Evolutionary conservation across 495 filamentous ascomycete species (phyloP).

Genomic region (Talaromyces liani): DNA sequence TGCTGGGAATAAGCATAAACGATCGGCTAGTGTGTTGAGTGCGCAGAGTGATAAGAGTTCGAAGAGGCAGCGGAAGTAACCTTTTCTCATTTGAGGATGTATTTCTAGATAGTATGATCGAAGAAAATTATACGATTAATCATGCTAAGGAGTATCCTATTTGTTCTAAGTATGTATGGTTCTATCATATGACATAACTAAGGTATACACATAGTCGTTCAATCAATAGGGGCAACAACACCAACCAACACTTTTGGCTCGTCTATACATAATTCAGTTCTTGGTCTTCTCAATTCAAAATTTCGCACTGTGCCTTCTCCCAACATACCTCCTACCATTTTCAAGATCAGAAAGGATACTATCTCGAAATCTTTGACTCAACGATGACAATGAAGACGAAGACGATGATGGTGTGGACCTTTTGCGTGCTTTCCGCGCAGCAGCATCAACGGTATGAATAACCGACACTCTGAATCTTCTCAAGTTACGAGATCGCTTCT

Average conservation of each 20-base stretch:
- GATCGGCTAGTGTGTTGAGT: conserved; percentile 71
- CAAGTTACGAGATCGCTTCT: neutral
- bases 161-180: neutral
- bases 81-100: neutral
- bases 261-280: neutral
- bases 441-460: neutral
- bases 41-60: conserved; percentile 58
- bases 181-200: neutral
- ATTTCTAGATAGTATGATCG: neutral
- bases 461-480: neutral
- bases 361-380: neutral
- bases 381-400: neutral
- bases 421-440: neutral
- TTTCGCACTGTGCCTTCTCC: neutral
- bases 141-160: neutral
- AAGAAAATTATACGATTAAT: neutral
- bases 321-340: neutral
- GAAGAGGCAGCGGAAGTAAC: conserved; percentile 64
- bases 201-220: neutral
- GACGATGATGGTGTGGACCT: neutral
- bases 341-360: neutral
- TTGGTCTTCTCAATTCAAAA: neutral
- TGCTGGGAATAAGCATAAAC: conserved; percentile 44
- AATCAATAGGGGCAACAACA: neutral
- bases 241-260: neutral